A percentile compares a stretch with the other conserved stretches of the same genome.
Conservation (phyloP, 1,284 basidiomycete genomes). For the Cryptococcus sp. region DNA sequence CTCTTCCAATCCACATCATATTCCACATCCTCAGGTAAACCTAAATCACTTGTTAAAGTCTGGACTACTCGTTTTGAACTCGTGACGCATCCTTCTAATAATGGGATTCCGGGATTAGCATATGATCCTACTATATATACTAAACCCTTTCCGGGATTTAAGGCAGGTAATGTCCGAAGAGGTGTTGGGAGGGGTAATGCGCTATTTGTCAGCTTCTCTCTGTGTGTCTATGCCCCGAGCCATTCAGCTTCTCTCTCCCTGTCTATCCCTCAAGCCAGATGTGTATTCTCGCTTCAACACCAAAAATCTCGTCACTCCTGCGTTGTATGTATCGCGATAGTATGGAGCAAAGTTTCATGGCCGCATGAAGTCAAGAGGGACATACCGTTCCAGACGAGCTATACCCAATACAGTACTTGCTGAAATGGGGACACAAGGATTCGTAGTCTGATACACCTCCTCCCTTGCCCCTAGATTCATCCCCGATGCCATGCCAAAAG, state of each 20-base stretch:
- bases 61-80: conserved; percentile 37
- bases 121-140: conserved; percentile 46
- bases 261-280: background rate
- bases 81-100: conserved; percentile 49
- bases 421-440: conserved; percentile 59
- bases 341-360: no score
- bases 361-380: conserved; percentile 37
- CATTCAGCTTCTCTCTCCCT: no score
- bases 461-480: background rate
- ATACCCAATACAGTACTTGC: conserved; percentile 56
- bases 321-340: no score
- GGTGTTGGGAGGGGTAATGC: conserved; percentile 33
- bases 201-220: conserved; percentile 8
- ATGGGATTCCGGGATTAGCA: conserved; percentile 47
- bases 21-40: background rate
- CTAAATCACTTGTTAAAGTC: conserved; percentile 14
- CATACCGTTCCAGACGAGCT: conserved; percentile 59
- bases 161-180: background rate
- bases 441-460: conserved; percentile 64
- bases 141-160: background rate
- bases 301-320: no score
- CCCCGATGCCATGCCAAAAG: background rate
- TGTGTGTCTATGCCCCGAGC: no score
- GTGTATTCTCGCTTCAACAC: no score
- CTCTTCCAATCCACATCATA: conserved; percentile 28